These are phyloP conservation scores for Cicer cuneatum DNA, from an alignment of 306 rosid genomes.

Conservation along the genomic window DNA sequence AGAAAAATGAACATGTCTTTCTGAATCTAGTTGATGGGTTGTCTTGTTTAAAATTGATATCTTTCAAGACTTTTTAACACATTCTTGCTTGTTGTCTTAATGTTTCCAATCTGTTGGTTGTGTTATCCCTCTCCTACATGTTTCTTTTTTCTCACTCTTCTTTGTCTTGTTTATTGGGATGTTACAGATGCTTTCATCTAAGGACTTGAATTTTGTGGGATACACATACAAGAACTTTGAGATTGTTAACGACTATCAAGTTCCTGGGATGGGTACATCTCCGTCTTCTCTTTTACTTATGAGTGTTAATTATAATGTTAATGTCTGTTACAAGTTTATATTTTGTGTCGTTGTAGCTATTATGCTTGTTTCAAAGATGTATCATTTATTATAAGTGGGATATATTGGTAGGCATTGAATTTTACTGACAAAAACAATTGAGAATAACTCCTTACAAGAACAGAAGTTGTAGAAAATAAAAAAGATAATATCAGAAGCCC, in stretches of 20 bases:
- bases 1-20: constrained; percentile 21
- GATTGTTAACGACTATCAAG: constrained; percentile 92
- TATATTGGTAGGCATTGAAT: not conserved
- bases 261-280: constrained; percentile 89
- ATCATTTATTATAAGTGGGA: not conserved
- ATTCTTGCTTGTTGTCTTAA: not conserved
- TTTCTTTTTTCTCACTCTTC: not conserved
- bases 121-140: not conserved
- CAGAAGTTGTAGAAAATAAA: not conserved
- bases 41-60: constrained; percentile 22
- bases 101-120: not conserved
- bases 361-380: not conserved
- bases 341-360: constrained; percentile 4
- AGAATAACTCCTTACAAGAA: not conserved
- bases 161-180: constrained; percentile 32
- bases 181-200: constrained; percentile 92
- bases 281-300: constrained; percentile 6
- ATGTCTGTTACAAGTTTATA: constrained; percentile 20
- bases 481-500: not conserved
- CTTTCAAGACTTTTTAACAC: not conserved
- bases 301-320: constrained; percentile 7
- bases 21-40: constrained; percentile 10
- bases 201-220: constrained; percentile 95
- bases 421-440: constrained; percentile 1
- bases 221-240: constrained; percentile 97